phyloP scores from a whole-genome alignment of 169 alveolate species.

The Neospora caninum region DNA sequence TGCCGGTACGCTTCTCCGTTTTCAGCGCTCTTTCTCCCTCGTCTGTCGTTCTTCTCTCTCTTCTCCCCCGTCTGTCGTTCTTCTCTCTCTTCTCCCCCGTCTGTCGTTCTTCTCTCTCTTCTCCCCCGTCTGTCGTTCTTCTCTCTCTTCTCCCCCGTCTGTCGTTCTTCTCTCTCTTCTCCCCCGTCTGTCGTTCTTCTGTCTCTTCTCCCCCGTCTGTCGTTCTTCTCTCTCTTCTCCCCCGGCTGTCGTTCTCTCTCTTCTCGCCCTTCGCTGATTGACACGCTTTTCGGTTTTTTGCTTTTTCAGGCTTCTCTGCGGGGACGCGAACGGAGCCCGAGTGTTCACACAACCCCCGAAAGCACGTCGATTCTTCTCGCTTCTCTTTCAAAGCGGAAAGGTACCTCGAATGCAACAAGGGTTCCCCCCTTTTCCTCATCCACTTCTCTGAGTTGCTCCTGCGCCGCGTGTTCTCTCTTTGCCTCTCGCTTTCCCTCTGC shows the following conservation, averaged over 20 bases:
- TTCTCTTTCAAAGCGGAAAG: neutral
- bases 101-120: neutral
- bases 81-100: neutral
- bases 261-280: neutral
- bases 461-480: too few relatives aligned
- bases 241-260: neutral
- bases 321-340: too few relatives aligned
- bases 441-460: too few relatives aligned
- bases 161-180: neutral
- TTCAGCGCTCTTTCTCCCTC: too few relatives aligned
- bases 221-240: neutral
- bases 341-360: neutral
- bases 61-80: neutral
- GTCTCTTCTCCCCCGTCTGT: neutral
- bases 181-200: neutral
- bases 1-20: too few relatives aligned
- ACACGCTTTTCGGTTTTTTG: too few relatives aligned
- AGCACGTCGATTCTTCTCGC: neutral
- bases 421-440: too few relatives aligned
- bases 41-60: neutral
- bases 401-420: neutral
- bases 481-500: too few relatives aligned
- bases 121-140: neutral
- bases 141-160: neutral
- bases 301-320: too few relatives aligned